Conservation (phyloP, 257 asterid species). For the Jasminum sambac region DNA sequence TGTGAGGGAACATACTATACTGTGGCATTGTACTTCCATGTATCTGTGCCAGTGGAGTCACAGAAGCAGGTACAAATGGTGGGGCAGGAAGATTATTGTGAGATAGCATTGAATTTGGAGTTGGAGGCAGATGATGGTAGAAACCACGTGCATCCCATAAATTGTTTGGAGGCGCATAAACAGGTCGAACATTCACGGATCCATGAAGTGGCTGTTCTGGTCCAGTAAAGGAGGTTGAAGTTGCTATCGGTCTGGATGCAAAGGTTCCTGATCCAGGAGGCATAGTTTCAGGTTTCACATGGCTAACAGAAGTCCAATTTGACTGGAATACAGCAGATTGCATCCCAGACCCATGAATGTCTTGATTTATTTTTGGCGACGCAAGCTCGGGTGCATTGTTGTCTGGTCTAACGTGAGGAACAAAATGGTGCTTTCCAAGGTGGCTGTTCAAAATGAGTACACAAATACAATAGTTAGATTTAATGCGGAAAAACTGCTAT, state of each 20-base stretch:
- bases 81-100: constrained; percentile 59
- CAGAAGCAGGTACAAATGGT: constrained; percentile 81
- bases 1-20: constrained; percentile 60
- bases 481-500: constrained; percentile 1
- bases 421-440: constrained; percentile 41
- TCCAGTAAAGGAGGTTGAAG: constrained; percentile 48
- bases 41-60: constrained; percentile 63
- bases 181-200: constrained; percentile 53
- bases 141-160: constrained; percentile 71
- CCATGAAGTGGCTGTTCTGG: constrained; percentile 62
- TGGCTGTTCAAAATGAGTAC: constrained; percentile 41
- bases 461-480: constrained; percentile 27
- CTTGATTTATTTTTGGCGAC: constrained; percentile 72
- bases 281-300: constrained; percentile 49
- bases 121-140: constrained; percentile 45
- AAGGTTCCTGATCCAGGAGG: constrained; percentile 49
- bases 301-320: constrained; percentile 46
- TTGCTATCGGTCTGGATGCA: constrained; percentile 41
- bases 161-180: constrained; percentile 62
- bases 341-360: constrained; percentile 49
- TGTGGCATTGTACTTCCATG: constrained; percentile 61
- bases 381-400: constrained; percentile 51
- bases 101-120: constrained; percentile 38
- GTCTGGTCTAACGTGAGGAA: constrained; percentile 50
- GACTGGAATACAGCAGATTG: constrained; percentile 57